A percentile compares a stretch with the other conserved stretches of the same genome.
Conservation (phyloP, 306 rosid species). For the Senna siamea region DNA sequence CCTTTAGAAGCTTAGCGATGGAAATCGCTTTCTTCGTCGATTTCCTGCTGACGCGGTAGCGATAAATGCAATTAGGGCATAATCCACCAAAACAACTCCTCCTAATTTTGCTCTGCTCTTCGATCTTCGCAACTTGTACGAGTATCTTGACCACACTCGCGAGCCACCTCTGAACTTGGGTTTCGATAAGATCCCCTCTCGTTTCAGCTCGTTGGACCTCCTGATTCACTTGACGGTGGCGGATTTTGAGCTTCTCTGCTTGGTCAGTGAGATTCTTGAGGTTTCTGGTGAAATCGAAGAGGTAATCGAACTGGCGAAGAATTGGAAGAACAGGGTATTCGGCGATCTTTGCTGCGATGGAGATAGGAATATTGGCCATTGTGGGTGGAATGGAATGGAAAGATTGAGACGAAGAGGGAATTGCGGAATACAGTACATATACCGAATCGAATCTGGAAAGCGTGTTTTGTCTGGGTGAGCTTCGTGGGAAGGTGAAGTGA, state of each 20-base stretch:
- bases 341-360: slow-evolving; percentile 15
- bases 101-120: not conserved
- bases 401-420: no score
- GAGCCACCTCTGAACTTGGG: slow-evolving; percentile 3
- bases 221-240: not conserved
- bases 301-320: slow-evolving; percentile 20
- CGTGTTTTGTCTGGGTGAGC: not conserved
- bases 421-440: no score
- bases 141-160: not conserved
- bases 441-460: not conserved
- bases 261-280: not conserved
- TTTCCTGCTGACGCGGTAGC: slow-evolving; percentile 7
- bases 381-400: not conserved
- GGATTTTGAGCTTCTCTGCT: not conserved
- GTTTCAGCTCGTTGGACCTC: not conserved
- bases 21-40: slow-evolving; percentile 1
- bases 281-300: slow-evolving; percentile 12
- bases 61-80: slow-evolving; percentile 17
- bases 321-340: slow-evolving; percentile 22
- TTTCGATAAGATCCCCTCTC: not conserved
- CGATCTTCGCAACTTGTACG: not conserved
- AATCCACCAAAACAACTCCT: slow-evolving; percentile 4
- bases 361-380: not conserved
- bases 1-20: not conserved
- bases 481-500: not conserved